A percentile compares a stretch with the other conserved stretches of the same genome.
phyloP scores from a whole-genome alignment of 176 grass and related monocot genomes.

The Cocos nucifera region DNA sequence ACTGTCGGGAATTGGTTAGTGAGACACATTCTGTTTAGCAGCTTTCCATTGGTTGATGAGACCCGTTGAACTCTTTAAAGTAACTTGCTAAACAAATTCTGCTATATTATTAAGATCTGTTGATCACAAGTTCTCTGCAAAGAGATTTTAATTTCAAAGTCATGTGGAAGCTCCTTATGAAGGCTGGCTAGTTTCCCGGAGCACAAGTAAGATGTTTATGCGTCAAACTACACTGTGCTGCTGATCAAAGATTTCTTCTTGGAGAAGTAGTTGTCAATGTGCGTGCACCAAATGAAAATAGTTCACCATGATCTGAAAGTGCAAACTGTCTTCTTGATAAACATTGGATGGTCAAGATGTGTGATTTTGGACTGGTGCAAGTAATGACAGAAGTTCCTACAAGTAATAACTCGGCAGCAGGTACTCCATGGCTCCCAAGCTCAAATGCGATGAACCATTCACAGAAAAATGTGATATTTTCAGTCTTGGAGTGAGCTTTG shows the following conservation, averaged over 20 bases:
- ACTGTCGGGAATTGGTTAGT: too few species aligned
- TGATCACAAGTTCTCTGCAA: too few species aligned
- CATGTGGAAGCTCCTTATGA: too few species aligned
- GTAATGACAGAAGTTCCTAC: constrained; percentile 45
- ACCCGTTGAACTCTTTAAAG: too few species aligned
- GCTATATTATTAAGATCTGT: too few species aligned
- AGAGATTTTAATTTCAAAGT: too few species aligned
- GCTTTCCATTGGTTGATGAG: too few species aligned
- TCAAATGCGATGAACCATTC: constrained; percentile 76
- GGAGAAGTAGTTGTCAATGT: constrained; percentile 36
- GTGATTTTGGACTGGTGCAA: constrained; percentile 79
- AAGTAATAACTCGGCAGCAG: constrained; percentile 69
- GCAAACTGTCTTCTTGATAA: constrained; percentile 95
- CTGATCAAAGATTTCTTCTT: constrained; percentile 21
- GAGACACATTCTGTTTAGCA: too few species aligned
- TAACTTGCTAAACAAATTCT: too few species aligned
- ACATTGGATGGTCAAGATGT: constrained; percentile 85
- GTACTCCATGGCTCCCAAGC: constrained; percentile 95
- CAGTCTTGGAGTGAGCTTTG: constrained; percentile 89
- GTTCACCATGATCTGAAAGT: constrained; percentile 79
- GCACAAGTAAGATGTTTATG: too few species aligned
- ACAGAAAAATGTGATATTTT: constrained; percentile 93
- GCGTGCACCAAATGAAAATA: constrained; percentile 92
- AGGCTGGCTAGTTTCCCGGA: too few species aligned
- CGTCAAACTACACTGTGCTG: too few species aligned